Evolutionary conservation across 2,329 filamentous ascomycete species (phyloP).

Genomic region (Diplodia intermedia): DNA sequence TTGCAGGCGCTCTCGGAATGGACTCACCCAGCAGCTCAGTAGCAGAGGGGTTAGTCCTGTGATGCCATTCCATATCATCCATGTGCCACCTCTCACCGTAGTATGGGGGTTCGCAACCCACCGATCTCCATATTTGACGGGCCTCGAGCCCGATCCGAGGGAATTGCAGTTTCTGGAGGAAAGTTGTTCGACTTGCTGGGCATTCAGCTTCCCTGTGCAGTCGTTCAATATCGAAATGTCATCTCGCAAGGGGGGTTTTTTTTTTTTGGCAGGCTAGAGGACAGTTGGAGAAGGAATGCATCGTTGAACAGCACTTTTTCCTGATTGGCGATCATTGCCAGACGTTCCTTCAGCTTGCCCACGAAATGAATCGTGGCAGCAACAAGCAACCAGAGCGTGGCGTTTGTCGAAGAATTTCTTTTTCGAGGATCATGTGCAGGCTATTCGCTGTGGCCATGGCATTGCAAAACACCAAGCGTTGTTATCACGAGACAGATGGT

Average conservation of each 20-base stretch:
- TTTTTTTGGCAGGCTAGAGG: background rate
- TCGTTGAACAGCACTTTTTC: background rate
- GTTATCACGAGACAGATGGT: background rate
- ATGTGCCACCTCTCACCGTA: background rate
- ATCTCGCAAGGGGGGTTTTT: background rate
- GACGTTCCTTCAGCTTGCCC: background rate
- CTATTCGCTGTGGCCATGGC: background rate
- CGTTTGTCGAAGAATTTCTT: background rate
- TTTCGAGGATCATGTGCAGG: background rate
- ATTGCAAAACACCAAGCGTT: background rate
- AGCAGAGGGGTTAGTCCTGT: background rate
- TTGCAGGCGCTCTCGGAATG: background rate
- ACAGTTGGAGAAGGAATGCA: background rate
- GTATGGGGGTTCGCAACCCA: background rate
- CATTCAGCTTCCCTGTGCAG: background rate
- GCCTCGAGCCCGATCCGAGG: background rate
- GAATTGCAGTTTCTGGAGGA: background rate
- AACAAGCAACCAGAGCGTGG: background rate
- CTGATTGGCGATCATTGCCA: background rate
- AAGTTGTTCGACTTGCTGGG: background rate
- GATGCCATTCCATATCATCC: background rate
- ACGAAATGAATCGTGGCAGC: background rate
- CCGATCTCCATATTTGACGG: background rate
- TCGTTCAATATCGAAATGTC: background rate
- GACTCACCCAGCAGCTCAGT: background rate